A percentile compares a stretch with the other conserved stretches of the same genome.
These are phyloP conservation scores for Trichoderma breve DNA, from an alignment of 2,329 filamentous ascomycete species.

Conservation along the genomic window DNA sequence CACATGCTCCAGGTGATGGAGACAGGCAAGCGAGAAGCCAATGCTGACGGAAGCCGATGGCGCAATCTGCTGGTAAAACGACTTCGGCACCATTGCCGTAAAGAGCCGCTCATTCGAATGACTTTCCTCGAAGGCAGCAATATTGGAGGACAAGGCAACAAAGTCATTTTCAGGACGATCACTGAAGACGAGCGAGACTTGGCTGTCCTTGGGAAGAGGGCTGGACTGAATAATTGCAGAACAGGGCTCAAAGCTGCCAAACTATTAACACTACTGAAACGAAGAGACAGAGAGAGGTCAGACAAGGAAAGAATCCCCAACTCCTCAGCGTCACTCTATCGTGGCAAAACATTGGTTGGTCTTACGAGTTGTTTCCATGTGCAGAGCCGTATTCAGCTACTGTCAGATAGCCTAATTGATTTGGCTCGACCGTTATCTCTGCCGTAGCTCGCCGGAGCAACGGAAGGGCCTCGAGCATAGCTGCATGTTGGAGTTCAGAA, in stretches of 20 bases:
- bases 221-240: background rate
- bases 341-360: background rate
- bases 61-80: background rate
- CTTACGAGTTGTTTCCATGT: background rate
- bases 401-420: background rate
- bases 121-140: background rate
- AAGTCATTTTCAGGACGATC: background rate
- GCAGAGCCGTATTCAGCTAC: background rate
- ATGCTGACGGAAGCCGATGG: background rate
- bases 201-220: background rate
- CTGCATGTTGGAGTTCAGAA: background rate
- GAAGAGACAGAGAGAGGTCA: background rate
- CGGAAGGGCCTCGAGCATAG: background rate
- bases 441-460: background rate
- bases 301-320: too few relatives aligned
- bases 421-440: background rate
- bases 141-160: background rate
- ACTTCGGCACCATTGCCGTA: background rate
- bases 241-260: background rate
- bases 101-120: background rate
- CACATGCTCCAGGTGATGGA: background rate
- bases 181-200: background rate
- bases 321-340: background rate
- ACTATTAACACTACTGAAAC: background rate
- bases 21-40: background rate